phyloP scores from a whole-genome alignment of 129 eudicot genomes.

The sunflower (Helianthus annuus) region DNA sequence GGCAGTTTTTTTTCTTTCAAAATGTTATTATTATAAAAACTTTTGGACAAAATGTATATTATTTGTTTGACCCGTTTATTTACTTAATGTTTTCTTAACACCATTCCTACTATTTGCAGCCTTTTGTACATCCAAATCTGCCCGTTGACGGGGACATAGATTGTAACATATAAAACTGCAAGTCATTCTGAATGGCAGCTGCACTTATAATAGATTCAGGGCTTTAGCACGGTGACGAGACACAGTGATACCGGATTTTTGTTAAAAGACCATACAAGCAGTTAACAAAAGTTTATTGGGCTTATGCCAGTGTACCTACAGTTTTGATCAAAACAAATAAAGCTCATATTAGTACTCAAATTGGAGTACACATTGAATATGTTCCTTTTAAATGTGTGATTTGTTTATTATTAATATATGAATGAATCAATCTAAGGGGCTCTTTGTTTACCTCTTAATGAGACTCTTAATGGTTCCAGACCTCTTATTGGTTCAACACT shows the following conservation, averaged over 20 bases:
- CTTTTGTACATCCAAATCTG: conserved; percentile 29
- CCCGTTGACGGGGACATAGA: conserved; percentile 1
- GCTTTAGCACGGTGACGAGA: conserved; percentile 12
- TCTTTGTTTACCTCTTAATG: too few species aligned
- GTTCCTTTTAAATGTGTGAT: neutral
- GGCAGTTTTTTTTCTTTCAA: neutral
- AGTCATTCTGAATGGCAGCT: conserved; percentile 15
- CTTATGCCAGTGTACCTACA: conserved; percentile 18
- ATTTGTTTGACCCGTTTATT: neutral
- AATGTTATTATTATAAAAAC: neutral
- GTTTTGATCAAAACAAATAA: conserved; percentile 32
- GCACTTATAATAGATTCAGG: conserved; percentile 20
- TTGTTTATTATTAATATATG: neutral
- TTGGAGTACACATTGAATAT: neutral
- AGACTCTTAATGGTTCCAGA: too few species aligned
- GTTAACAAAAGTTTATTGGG: conserved; percentile 18
- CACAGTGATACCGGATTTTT: neutral
- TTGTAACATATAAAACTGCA: conserved; percentile 21
- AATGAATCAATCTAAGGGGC: too few species aligned
- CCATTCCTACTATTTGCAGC: conserved; percentile 21
- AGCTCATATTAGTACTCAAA: conserved; percentile 12
- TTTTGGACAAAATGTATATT: neutral
- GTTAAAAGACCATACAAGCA: conserved; percentile 4
- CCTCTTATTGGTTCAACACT: too few species aligned
- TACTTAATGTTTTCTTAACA: neutral